These are phyloP conservation scores for rapeseed (Brassica napus) DNA, from an alignment of 345 rosid species.

Conservation along the genomic window Da-Ae NC_063435.1:24951501-24952000, in stretches of 20 bases:
- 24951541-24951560: constrained; percentile 56
- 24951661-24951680: constrained; percentile 98
- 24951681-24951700: constrained; percentile 92
- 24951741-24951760: constrained; percentile 98
- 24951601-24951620: constrained; percentile 96
- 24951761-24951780: constrained; percentile 99
- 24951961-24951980: constrained; percentile 93
- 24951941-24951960: constrained; percentile 98
- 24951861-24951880: constrained; percentile 51
- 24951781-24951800: constrained; percentile 95
- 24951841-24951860: not conserved
- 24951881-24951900: constrained; percentile 99
- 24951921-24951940: constrained; percentile 87
- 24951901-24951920: constrained; percentile 98
- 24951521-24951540: not conserved
- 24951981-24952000: constrained; percentile 93
- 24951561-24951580: constrained; percentile 81
- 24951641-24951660: constrained; percentile 93
- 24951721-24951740: constrained; percentile 90
- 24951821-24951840: not conserved
- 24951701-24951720: constrained; percentile 67
- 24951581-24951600: constrained; percentile 94
- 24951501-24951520: not conserved
- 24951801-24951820: not conserved
- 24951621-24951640: constrained; percentile 90